Evolutionary conservation across 306 rosid species (phyloP), one percentile per base, ranked within the genome.

Genomic region (Citrullus colocynthis): DNA sequence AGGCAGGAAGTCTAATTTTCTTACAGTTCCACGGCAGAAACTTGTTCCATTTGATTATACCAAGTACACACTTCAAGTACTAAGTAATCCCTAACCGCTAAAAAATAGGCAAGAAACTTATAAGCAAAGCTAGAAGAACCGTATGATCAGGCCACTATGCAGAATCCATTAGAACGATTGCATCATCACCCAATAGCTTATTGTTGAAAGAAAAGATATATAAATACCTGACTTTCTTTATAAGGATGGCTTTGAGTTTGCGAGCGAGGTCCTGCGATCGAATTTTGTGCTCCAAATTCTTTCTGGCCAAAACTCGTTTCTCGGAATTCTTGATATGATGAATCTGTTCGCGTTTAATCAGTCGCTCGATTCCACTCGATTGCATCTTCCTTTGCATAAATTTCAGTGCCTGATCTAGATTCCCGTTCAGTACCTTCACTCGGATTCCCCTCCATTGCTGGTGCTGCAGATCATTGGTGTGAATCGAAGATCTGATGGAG

Each of bases 241-340:
- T 37, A 81, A 95, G 88, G 69, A 95, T 86, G 81, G 91, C 52
- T 80, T 90, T 85, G 69, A 95, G 95, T 84, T 92, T 92, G 85
- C 84, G 88, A 10, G 97, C 90, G 12, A 92, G 89, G 48, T 95
- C 93, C 77, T 90, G 88, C 9, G 97, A 90, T 21, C 81, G 87
- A 55, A 95, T 36, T 81, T 74, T 90, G 13, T 71, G 87, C 83
- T 92, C 88, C 77, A 95, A 84, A 41, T 71, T 84, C 85, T 92
- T 90, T 66, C 81, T 80, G 13, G 98, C 96, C 83, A 92, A 80
- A 45, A 90, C 83, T 6, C 97, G 93, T 85, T 90, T 95, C 90
- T 92, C 97, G 6, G 97, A 95, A 87, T 92, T 92, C 87, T 95
- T 95, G 74, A 95, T 74, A 76, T 95, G 97, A 81, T 83, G 88